Percentiles rank a stretch among this genome's conserved stretches.
Conservation (phyloP, 2,329 filamentous ascomycete genomes). For the Colletotrichum lindemuthianum region DNA sequence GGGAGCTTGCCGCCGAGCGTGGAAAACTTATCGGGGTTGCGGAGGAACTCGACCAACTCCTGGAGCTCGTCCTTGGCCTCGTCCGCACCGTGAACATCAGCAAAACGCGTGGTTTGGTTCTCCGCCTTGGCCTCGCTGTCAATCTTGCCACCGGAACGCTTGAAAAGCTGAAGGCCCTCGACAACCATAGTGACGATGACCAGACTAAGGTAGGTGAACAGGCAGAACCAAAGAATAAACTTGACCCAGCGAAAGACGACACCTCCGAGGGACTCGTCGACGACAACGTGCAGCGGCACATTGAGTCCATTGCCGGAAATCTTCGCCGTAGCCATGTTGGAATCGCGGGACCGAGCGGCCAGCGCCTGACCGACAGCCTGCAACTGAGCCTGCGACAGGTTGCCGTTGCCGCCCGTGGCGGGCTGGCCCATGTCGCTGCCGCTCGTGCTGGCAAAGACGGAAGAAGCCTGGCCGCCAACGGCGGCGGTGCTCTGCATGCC, state of each 20-base stretch:
- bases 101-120: conserved; percentile 89
- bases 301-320: conserved; percentile 72
- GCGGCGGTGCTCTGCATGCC: conserved; percentile 46
- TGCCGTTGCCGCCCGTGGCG: conserved; percentile 45
- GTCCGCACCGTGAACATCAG: conserved; percentile 95
- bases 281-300: conserved; percentile 92
- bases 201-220: conserved; percentile 82
- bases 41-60: conserved; percentile 95
- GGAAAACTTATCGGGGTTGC: conserved; percentile 92
- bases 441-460: conserved; percentile 37
- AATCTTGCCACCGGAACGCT: conserved; percentile 78
- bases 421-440: conserved; percentile 41
- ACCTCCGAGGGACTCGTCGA: conserved; percentile 86
- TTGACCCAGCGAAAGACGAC: conserved; percentile 92
- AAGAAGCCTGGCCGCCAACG: conserved; percentile 28
- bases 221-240: conserved; percentile 81
- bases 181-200: conserved; percentile 84
- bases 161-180: conserved; percentile 81
- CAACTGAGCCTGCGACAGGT: conserved; percentile 69
- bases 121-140: conserved; percentile 91
- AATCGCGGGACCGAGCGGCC: conserved; percentile 75
- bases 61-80: conserved; percentile 98
- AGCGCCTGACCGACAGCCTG: conserved; percentile 86
- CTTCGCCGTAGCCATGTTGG: conserved; percentile 67
- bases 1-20: conserved; percentile 95